These are phyloP conservation scores for Suillus fuscotomentosus DNA, from an alignment of 768 basidiomycete species.

Conservation along the genomic window DNA sequence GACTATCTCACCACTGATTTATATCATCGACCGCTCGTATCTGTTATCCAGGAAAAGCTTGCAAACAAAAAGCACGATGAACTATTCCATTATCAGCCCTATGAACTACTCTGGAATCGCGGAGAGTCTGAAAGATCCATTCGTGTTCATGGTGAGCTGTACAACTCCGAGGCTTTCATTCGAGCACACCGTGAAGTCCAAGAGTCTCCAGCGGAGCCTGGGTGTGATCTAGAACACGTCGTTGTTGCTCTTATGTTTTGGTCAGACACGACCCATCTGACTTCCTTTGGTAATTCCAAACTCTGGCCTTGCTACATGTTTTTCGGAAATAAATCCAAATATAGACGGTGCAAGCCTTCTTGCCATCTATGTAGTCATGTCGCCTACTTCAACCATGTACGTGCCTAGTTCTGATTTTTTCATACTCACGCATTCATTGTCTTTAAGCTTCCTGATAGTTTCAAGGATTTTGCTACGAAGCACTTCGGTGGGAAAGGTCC, in stretches of 20 bases:
- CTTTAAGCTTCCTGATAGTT: slow-evolving; percentile 13
- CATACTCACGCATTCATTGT: not conserved
- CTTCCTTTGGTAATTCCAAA: slow-evolving; percentile 27
- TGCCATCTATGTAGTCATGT: slow-evolving; percentile 11
- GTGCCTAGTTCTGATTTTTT: not conserved
- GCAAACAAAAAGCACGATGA: slow-evolving; percentile 4
- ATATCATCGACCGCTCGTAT: slow-evolving; percentile 13
- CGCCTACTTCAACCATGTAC: slow-evolving; percentile 12
- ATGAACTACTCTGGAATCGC: slow-evolving; percentile 15
- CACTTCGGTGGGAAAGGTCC: slow-evolving; percentile 5
- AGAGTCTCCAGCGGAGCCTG: slow-evolving; percentile 13
- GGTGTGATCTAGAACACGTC: slow-evolving; percentile 11
- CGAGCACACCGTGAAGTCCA: slow-evolving; percentile 18
- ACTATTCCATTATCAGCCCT: slow-evolving; percentile 22
- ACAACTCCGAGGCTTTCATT: slow-evolving; percentile 16
- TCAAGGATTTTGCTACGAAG: slow-evolving; percentile 13
- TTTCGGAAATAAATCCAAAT: slow-evolving; percentile 22
- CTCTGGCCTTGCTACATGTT: slow-evolving; percentile 26
- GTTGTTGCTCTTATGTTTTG: slow-evolving; percentile 27
- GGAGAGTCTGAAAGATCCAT: not conserved
- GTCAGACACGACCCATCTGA: slow-evolving; percentile 33
- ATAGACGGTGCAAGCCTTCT: slow-evolving; percentile 17
- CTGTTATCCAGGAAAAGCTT: slow-evolving; percentile 17
- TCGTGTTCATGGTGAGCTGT: slow-evolving; percentile 19
- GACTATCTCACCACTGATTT: slow-evolving; percentile 7